Conservation (phyloP, 192 early-diverging fungal species). For the Phlyctochytrium bullatum region DNA sequence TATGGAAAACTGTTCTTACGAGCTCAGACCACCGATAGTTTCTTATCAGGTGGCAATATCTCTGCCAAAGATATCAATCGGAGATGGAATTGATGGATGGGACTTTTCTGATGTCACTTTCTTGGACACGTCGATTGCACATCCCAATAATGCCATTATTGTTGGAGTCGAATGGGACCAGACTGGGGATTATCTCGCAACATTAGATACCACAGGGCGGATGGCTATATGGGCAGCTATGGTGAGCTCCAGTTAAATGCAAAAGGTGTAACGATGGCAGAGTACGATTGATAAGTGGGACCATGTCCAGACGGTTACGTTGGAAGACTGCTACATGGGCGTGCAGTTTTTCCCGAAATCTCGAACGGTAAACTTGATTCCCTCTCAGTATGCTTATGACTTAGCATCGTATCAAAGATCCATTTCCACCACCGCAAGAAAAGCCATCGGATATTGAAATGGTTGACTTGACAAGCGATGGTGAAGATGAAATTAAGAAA, state of each 20-base stretch:
- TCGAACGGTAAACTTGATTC: neutral
- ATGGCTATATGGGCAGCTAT: neutral
- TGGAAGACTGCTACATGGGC: neutral
- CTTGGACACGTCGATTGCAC: neutral
- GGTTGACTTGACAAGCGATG: neutral
- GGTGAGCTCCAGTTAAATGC: too few relatives aligned
- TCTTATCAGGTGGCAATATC: too few relatives aligned
- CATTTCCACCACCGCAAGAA: neutral
- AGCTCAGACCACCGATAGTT: too few relatives aligned
- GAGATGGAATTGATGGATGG: neutral
- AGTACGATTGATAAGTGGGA: neutral
- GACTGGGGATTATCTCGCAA: conserved; percentile 1
- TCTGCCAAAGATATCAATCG: neutral
- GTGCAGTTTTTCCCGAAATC: neutral
- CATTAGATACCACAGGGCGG: neutral
- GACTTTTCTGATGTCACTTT: neutral
- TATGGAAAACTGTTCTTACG: too few relatives aligned
- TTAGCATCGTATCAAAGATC: neutral
- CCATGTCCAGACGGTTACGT: neutral
- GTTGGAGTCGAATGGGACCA: conserved; percentile 2
- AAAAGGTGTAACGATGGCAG: neutral
- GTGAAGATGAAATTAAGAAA: neutral
- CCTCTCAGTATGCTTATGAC: neutral
- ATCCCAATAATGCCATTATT: neutral
- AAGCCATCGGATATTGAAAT: neutral